Evolutionary conservation across 176 grass and related monocot species (phyloP), one percentile per base, ranked within the genome.

Genomic region (Rhynchospora tenuis): DNA sequence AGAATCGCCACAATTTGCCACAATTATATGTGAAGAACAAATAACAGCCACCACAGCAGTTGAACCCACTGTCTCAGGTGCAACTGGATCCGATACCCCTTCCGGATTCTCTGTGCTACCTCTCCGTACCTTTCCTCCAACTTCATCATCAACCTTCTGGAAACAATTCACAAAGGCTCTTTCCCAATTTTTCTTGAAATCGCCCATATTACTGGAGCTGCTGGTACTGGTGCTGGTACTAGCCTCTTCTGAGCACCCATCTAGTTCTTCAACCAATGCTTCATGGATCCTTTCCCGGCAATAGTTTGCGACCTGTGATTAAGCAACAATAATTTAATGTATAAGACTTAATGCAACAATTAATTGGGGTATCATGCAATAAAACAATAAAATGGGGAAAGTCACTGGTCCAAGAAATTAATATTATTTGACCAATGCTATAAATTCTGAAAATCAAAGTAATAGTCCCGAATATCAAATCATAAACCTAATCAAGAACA

Each of bases 1-100:
- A 0, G 95, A 98, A 87, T 98, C 95, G 2, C 95, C 95, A 73
- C 95, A 98, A 28, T 98, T 98, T 47, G 95, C 87, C 10, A 98
- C 74, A 6, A 98, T 86, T 43, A 97, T 56, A 51, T 97, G 95
- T 0, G 95, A 92, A 9, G 92, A 88, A 76, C 87, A 94, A 54
- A 98, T 46, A 1, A 94, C 84, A 0, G 92, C 87, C 4, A 88
- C 87, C 46, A 97, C 92, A 0, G 95, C 92, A 23, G 94, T 97
- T 29, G 94, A 89, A 26, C 94, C 94, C 23, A 90, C 94, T 55
- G 90, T 97, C 62, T 97, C 94, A 6, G 94, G 91, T 54, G 91
- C 91, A 82, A 92, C 80, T 5, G 91, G 89, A 73, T 86, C 83
- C 29, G 33, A 70, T 20, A 10, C 80, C 10, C 33, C 78, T 3